These are phyloP conservation scores for Lachnellula suecica DNA, from an alignment of 2,329 filamentous ascomycete species.

Conservation along the genomic window DNA sequence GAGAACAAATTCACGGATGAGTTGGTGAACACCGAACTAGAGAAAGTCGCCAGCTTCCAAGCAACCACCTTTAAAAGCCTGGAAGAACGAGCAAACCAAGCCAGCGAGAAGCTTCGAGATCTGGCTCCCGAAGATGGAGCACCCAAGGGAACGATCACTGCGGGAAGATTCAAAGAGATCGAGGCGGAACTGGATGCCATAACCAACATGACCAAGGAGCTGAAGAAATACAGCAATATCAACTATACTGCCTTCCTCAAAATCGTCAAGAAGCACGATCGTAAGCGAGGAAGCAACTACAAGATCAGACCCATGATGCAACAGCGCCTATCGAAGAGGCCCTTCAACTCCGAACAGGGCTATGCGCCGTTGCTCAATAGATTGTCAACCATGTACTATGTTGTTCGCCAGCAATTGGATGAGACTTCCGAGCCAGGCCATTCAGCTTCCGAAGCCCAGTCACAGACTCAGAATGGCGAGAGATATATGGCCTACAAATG, in stretches of 20 bases:
- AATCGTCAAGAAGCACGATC: constrained; percentile 98
- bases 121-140: constrained; percentile 64
- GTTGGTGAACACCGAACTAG: constrained; percentile 88
- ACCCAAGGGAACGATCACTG: constrained; percentile 46
- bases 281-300: constrained; percentile 83
- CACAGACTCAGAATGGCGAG: constrained; percentile 63
- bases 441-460: constrained; percentile 39
- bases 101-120: constrained; percentile 73
- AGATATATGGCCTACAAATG: constrained; percentile 86
- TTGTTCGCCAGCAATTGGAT: constrained; percentile 81
- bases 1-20: constrained; percentile 94
- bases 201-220: constrained; percentile 85
- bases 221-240: constrained; percentile 92
- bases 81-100: constrained; percentile 52
- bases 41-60: constrained; percentile 93
- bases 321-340: constrained; percentile 80
- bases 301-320: constrained; percentile 89
- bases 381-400: constrained; percentile 93
- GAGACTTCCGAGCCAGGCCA: constrained; percentile 43
- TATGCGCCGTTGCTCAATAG: constrained; percentile 89
- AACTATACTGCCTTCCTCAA: constrained; percentile 99
- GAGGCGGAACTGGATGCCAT: constrained; percentile 81
- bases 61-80: constrained; percentile 66
- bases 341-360: constrained; percentile 88
- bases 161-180: constrained; percentile 64